Conservation (phyloP, 1,284 basidiomycete genomes). For the Coriolopsis trogii region DNA sequence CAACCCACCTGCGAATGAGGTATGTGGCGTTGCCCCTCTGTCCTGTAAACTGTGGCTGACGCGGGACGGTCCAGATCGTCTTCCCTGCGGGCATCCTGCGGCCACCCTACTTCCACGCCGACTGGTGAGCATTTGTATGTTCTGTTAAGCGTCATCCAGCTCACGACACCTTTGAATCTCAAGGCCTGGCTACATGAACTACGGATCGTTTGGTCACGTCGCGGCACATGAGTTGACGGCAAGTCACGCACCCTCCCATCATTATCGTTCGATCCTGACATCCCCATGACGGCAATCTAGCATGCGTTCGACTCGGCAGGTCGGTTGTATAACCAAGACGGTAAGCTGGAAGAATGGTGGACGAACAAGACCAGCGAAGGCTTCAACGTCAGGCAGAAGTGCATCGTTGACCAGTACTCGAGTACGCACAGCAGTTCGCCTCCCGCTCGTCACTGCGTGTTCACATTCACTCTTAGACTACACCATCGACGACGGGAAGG, state of each 20-base stretch:
- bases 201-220: slow-evolving; percentile 89
- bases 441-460: background rate
- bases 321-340: slow-evolving; percentile 76
- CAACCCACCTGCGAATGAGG: slow-evolving; percentile 81
- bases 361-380: slow-evolving; percentile 81
- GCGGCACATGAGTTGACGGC: slow-evolving; percentile 90
- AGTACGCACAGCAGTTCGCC: slow-evolving; percentile 38
- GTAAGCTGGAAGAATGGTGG: slow-evolving; percentile 90
- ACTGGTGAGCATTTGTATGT: slow-evolving; percentile 59
- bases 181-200: slow-evolving; percentile 87
- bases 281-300: slow-evolving; percentile 39
- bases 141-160: background rate
- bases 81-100: slow-evolving; percentile 97
- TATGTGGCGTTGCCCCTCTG: slow-evolving; percentile 30
- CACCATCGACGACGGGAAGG: slow-evolving; percentile 83
- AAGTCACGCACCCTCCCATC: slow-evolving; percentile 24
- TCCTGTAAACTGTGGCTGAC: background rate
- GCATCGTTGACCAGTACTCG: slow-evolving; percentile 89
- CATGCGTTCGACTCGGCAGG: slow-evolving; percentile 96
- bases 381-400: slow-evolving; percentile 85
- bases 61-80: slow-evolving; percentile 67
- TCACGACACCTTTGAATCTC: background rate
- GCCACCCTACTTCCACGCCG: slow-evolving; percentile 87
- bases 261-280: slow-evolving; percentile 1
- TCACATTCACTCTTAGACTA: slow-evolving; percentile 52